Base-by-base conservation (phyloP, 116 monocot species). In the Thalassia testudinum region DNA sequence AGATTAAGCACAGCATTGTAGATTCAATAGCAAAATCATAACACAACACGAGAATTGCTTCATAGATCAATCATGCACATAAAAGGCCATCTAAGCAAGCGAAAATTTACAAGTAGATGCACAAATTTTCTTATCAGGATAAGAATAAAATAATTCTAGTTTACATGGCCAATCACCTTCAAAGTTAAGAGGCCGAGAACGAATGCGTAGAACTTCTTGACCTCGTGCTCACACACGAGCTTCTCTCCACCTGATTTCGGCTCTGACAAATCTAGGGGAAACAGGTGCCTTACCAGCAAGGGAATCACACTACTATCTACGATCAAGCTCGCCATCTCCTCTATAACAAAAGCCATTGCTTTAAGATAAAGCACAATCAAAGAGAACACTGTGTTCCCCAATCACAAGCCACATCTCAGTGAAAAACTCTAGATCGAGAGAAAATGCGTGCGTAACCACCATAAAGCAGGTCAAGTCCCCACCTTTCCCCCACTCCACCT, bases 131-230 rank as follows among this genome's bases (percentile, higher is more conserved):
- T 14, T 7, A 14, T 8, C 14, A 40, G 40, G 14, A 8, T 40
- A 40, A 40, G 40, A 40, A 40, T 7, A 40, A 40, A 8, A 7
- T 14, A 40, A 8, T 40, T 40, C n/a, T n/a, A n/a, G n/a, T 8
- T 40, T 40, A 8, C 40, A 40, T 8, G 7, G 14, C 7, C 7
- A 40, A 38, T 56, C 29, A 95, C 88, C 85, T 97, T 97, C 20
- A 97, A 79, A 0, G 97, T 90, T 27, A 97, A 82, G 63, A 97
- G 86, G 4, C 97, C 90, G 4, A 97, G 57, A 48, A 89, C 82
- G 47, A 88, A 82, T 0, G 97, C 97, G 30, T 85, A 68, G 23
- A 72, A 81, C 54, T 89, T 97, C 72, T 97, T 89, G 2, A 97
- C 82, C 53, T 97, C 97, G 47, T 85, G 79, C 67, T 97, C 97